Base-by-base conservation (phyloP, 345 rosid species). In the Gossypium stocksii region DNA sequence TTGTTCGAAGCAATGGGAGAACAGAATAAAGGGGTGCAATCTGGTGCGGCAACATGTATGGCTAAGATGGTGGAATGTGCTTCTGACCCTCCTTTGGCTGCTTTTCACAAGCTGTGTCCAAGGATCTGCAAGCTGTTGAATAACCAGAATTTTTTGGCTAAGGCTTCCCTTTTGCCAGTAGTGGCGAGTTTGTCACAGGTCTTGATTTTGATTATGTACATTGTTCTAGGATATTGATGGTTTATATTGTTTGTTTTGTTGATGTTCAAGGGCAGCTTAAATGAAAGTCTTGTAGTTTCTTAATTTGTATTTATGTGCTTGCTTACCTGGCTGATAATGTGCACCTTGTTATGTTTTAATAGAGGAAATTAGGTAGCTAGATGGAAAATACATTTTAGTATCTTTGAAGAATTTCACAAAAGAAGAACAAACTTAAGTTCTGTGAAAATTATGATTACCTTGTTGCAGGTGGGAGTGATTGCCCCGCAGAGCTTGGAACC, bases 1-100 rank as follows among this genome's bases (percentile, higher is more conserved):
- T 74, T 96, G 78, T 88, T 96, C 44, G 99, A 93, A 81, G 99
- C 93, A 2, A 96, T 96, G 99, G 93, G 91, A 38, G 99, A 96
- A 78, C 99, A 96, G 88, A 91, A 89, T 77, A 96, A 90, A 78
- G 87, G 83, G 49, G 97, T 89, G 41, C 99, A 93, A 82, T 85
- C 93, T 20, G 98, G 97, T 63, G 98, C 98, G 14, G 90, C 98
- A 8, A 75, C 85, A 34, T 96, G 97, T 82, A 85, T 93, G 97
- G 95, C 93, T 34, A 93, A 84, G 86, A 85, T 93, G 95, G 91
- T 96, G 73, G 97, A 96, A 22, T 87, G 85, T 45, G 93, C 98
- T 0, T 80, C 87, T 2, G 85, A 61, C 70, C 91, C 89, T 19
- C 94, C 94, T 0, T 57, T 82, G 58, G 75, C 77, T 46, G 84